A percentile compares a stretch with the other conserved stretches of the same genome.
These are phyloP conservation scores for Vigna radiata DNA, from an alignment of 306 rosid species.

Conservation along the genomic window DNA sequence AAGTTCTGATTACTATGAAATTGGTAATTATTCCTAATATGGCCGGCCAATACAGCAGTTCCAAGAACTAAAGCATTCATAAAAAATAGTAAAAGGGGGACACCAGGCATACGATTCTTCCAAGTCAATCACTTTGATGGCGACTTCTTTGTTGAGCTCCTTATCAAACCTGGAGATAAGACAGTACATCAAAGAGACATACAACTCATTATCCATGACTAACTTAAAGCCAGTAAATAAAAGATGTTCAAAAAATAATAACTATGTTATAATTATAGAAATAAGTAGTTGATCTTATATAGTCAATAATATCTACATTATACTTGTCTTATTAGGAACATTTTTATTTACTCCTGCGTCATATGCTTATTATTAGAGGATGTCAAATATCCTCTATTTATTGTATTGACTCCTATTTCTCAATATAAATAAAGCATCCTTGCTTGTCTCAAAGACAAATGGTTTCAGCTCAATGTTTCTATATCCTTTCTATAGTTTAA, in stretches of 20 bases:
- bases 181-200: constrained; percentile 30
- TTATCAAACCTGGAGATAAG: constrained; percentile 82
- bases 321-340: no score
- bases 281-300: no score
- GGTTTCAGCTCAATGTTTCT: no score
- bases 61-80: constrained; percentile 15
- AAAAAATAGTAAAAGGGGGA: constrained; percentile 17
- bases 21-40: constrained; percentile 5
- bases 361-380: no score
- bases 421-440: no score
- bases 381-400: no score
- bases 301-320: no score
- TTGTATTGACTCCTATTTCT: no score
- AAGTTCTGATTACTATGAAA: constrained; percentile 13
- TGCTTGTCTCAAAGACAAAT: no score
- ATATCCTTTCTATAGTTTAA: no score
- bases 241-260: constrained; percentile 33
- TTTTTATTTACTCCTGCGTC: no score
- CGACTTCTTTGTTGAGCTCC: constrained; percentile 90
- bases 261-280: not conserved
- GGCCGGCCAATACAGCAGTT: constrained; percentile 22
- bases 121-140: constrained; percentile 97
- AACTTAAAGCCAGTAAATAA: constrained; percentile 30
- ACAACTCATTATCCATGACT: constrained; percentile 34
- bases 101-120: constrained; percentile 90